Evolutionary conservation across 2,329 filamentous ascomycete species (phyloP).

Genomic region (Verticillium klebahnii): DNA sequence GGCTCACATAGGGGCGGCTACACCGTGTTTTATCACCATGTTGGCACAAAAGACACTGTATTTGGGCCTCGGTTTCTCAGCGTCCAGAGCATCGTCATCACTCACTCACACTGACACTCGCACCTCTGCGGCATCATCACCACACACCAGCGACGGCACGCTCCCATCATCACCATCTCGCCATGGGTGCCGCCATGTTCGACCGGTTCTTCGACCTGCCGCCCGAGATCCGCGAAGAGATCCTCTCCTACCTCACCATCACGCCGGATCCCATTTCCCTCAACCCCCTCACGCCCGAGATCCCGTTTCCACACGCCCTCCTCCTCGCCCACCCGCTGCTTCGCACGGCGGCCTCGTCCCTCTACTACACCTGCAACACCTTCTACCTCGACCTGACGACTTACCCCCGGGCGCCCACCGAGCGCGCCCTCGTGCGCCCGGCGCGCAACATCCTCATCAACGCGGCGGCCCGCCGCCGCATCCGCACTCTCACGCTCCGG

Average conservation of each 20-base stretch:
- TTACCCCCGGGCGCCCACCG: constrained; percentile 5
- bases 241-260: constrained; percentile 18
- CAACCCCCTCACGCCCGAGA: constrained; percentile 5
- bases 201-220: constrained; percentile 22
- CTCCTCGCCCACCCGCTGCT: constrained; percentile 18
- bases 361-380: constrained; percentile 22
- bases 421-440: constrained; percentile 5
- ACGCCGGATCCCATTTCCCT: constrained; percentile 13
- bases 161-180: neutral
- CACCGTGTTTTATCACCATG: too few relatives aligned
- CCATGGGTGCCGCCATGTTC: constrained; percentile 7
- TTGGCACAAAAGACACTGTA: too few relatives aligned
- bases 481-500: constrained; percentile 14
- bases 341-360: constrained; percentile 15
- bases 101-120: too few relatives aligned
- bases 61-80: too few relatives aligned
- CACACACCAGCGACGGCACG: neutral
- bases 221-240: constrained; percentile 20
- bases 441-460: constrained; percentile 10
- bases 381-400: constrained; percentile 17
- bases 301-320: constrained; percentile 13
- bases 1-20: too few relatives aligned
- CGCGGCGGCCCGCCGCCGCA: constrained; percentile 11
- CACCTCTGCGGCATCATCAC: too few relatives aligned
- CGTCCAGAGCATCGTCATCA: too few relatives aligned